Evolutionary conservation across 768 basidiomycete genomes (phyloP), one percentile per base, ranked within the genome.

Genomic region (Kwoniella botswanensis): DNA sequence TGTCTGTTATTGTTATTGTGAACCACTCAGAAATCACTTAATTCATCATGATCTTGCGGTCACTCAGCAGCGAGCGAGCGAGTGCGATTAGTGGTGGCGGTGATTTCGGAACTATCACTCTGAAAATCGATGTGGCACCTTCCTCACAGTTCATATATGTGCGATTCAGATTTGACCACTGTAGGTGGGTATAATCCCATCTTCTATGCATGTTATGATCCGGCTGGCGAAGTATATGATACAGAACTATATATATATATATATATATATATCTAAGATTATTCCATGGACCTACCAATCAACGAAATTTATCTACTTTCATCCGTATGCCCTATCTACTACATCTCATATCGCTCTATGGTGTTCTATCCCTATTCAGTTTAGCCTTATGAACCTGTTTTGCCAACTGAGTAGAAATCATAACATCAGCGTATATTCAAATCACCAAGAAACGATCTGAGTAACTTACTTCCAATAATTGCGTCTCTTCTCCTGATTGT

Each of bases 401-500:
- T 50, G 46, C 46, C 13, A 50, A 18, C 46, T 50, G 46, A 18
- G 46, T 50, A 50, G 46, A 35, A 35, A 35, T 35, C 7, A 35
- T 10, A 50, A 18, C 46, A 50, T 50, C 46, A 50, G 13, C 46
- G 46, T 50, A 50, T 10, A 61, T n/a, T 18, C 35, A 41, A 13
- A 61, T 61, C n/a, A 61, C 13, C 22, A n/a, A 43, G 22, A 42
- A 44, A 9, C 18, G 12, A 26, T 29, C 15, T 7, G 13, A 59
- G 24, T 26, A 26, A 66, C 72, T 63, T 22, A 79, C 76, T 63
- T 81, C 79, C n/a, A 79, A 58, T 52, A 83, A 63, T 35, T 77
- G 68, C 3, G 65, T 63, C 58, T 83, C 81, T 65, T 83, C 82
- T 56, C 82, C 82, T 50, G 76, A 79, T 52, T 80, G 78, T 44